Evolutionary conservation across 2,329 filamentous ascomycete species (phyloP).

Genomic region (Xylaria sp.): DNA sequence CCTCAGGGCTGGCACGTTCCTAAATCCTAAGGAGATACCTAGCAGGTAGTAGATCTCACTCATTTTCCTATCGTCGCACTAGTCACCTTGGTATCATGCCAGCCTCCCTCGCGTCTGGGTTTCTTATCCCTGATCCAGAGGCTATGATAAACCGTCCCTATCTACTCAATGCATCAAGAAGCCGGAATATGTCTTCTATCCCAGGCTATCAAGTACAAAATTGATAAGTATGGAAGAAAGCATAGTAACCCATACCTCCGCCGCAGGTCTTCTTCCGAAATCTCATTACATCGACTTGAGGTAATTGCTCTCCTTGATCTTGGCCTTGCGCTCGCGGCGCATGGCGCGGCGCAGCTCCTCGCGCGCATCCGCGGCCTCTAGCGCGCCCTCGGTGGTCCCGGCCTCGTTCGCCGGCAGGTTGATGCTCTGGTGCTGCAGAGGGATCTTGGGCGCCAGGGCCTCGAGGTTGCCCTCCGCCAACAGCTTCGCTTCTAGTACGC

Average conservation of each 20-base stretch:
- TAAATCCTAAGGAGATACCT: no score
- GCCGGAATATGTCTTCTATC: neutral
- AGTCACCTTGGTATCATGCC: neutral
- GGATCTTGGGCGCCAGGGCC: conserved; percentile 70
- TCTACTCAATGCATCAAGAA: neutral
- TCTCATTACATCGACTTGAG: conserved; percentile 73
- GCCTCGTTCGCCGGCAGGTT: conserved; percentile 66
- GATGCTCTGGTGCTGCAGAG: conserved; percentile 77
- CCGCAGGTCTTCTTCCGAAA: neutral
- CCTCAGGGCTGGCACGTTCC: conserved; percentile 1
- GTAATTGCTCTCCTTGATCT: conserved; percentile 87
- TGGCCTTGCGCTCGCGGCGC: conserved; percentile 74
- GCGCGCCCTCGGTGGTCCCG: conserved; percentile 50
- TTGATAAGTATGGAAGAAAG: neutral
- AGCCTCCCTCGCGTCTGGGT: neutral
- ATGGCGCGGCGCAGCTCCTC: conserved; percentile 71
- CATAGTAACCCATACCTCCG: neutral
- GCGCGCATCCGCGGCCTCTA: conserved; percentile 57
- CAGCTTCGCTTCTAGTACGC: conserved; percentile 62
- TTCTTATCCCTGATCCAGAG: neutral
- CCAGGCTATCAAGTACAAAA: neutral
- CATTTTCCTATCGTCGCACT: no score
- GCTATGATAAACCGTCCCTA: no score
- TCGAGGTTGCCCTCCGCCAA: conserved; percentile 70
- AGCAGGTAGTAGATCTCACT: no score